Conservation (phyloP, 306 rosid species). For the Corylus heterophylla region DNA sequence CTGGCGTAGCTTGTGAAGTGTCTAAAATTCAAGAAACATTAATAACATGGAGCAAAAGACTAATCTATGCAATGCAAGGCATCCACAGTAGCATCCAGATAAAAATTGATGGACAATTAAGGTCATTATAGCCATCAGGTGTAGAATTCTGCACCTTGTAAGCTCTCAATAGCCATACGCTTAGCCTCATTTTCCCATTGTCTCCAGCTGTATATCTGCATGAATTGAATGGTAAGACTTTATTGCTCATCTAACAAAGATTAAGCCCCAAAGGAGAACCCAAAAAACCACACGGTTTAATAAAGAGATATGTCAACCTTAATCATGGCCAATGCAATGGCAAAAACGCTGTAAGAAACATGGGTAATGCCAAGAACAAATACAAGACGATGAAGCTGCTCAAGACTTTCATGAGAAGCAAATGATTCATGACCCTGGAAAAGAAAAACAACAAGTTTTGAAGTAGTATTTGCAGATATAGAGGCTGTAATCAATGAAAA, state of each 20-base stretch:
- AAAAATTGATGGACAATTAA: conserved; percentile 7
- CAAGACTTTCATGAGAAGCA: conserved; percentile 83
- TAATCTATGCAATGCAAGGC: not conserved
- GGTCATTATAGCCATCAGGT: conserved; percentile 11
- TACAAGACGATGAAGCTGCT: conserved; percentile 87
- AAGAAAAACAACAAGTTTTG: conserved; percentile 21
- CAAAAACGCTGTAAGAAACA: conserved; percentile 70
- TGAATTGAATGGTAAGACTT: conserved; percentile 7
- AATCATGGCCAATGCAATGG: conserved; percentile 77
- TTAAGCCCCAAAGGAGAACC: conserved; percentile 3
- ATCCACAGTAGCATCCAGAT: conserved; percentile 12
- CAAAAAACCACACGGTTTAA: not conserved
- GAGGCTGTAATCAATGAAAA: not conserved
- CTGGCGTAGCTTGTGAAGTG: conserved; percentile 34
- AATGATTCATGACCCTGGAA: conserved; percentile 82
- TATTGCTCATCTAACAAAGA: not conserved
- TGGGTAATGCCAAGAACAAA: conserved; percentile 87
- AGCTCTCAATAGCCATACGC: conserved; percentile 47
- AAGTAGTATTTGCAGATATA: not conserved
- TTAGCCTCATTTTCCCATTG: conserved; percentile 90
- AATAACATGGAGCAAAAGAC: not conserved
- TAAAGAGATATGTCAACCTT: conserved; percentile 54
- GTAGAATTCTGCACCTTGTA: conserved; percentile 49
- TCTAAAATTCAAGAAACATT: conserved; percentile 45
- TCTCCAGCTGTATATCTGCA: conserved; percentile 96